These are phyloP conservation scores for Chloris gayana DNA, from an alignment of 176 grass and related monocot genomes.

Conservation along the genomic window DNA sequence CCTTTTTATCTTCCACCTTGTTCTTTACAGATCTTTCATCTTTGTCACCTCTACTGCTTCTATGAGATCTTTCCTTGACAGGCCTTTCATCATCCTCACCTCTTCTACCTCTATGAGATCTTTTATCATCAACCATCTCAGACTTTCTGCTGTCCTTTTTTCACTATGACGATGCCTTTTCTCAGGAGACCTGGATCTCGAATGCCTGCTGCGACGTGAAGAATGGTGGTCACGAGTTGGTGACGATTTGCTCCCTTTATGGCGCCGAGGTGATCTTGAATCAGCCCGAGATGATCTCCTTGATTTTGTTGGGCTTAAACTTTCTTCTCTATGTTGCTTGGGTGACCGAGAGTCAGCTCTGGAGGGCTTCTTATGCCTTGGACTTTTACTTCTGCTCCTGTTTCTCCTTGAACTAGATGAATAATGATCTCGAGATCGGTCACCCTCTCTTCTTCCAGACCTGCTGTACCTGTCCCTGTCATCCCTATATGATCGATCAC, in stretches of 20 bases:
- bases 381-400: slow-evolving; percentile 80
- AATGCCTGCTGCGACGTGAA: slow-evolving; percentile 51
- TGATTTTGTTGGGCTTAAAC: slow-evolving; percentile 57
- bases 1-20: slow-evolving; percentile 49
- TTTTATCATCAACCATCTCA: slow-evolving; percentile 50
- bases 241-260: slow-evolving; percentile 61
- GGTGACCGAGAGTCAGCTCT: slow-evolving; percentile 59
- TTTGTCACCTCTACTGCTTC: slow-evolving; percentile 51
- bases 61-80: slow-evolving; percentile 62
- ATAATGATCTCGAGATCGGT: slow-evolving; percentile 56
- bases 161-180: slow-evolving; percentile 60
- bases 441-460: slow-evolving; percentile 56
- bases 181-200: slow-evolving; percentile 87
- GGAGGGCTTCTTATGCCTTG: slow-evolving; percentile 60
- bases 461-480: slow-evolving; percentile 68
- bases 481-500: slow-evolving; percentile 62
- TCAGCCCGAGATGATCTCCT: slow-evolving; percentile 52
- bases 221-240: slow-evolving; percentile 50
- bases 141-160: slow-evolving; percentile 60
- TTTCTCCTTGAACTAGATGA: slow-evolving; percentile 82
- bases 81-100: slow-evolving; percentile 48
- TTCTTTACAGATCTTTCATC: slow-evolving; percentile 57
- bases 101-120: slow-evolving; percentile 48
- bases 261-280: slow-evolving; percentile 66
- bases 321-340: slow-evolving; percentile 59